These are phyloP conservation scores for Oxytropis ochrocephala DNA, from an alignment of 306 rosid species.

Conservation along the genomic window DNA sequence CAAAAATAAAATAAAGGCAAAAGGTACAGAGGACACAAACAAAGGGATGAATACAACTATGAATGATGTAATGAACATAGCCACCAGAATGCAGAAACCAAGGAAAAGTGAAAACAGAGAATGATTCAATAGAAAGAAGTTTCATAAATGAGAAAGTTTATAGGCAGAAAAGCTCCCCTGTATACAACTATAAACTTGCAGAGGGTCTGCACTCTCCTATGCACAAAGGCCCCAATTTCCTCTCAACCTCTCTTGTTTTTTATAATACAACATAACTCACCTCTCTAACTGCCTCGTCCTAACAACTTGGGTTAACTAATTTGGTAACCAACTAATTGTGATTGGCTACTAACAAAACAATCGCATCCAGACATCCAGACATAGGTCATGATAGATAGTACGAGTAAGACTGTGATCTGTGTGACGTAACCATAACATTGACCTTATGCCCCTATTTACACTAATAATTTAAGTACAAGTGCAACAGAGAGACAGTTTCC, in stretches of 20 bases:
- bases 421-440: not conserved
- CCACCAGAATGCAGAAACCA: not conserved
- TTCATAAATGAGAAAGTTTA: not conserved
- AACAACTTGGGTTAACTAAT: not conserved
- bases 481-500: not conserved
- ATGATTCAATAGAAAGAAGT: not conserved
- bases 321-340: not conserved
- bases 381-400: not conserved
- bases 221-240: too few relatives aligned
- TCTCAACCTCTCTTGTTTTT: too few relatives aligned
- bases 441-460: not conserved
- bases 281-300: not conserved
- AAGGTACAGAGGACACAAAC: not conserved
- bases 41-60: not conserved
- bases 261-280: too few relatives aligned
- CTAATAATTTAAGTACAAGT: not conserved
- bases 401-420: not conserved
- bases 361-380: not conserved
- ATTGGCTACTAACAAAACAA: not conserved
- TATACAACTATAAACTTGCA: not conserved
- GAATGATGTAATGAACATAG: not conserved
- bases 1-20: not conserved
- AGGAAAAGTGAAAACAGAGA: not conserved
- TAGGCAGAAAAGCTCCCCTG: not conserved
- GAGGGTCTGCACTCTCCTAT: too few relatives aligned